Evolutionary conservation across 441 rosid genomes (phyloP), one percentile per base, ranked within the genome.

Genomic region (Populus hybrid): DNA sequence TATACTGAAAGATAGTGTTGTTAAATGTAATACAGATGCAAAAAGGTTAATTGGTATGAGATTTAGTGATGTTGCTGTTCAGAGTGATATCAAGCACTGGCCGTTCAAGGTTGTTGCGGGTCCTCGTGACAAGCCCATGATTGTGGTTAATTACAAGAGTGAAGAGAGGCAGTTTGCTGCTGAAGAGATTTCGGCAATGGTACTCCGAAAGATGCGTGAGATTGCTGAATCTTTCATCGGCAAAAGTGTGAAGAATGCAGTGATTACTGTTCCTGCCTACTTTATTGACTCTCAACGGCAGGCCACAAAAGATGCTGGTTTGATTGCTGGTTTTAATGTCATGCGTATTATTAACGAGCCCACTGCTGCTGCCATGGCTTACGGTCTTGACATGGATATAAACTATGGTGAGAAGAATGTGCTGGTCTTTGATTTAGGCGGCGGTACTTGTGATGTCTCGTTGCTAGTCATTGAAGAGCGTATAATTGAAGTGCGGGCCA

Each of bases 371-470:
- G 94, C 94, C 2, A 87, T 89, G 78, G 94, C 93, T 2, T 91
- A 91, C 35, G 93, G 94, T 77, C 88, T 89, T 23, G 90, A 91
- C 70, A 91, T 85, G 72, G 89, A 89, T 0, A 76, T 83, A 1
- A 87, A 84, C 24, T 85, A 79, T 59, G 93, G 91, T 6, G 93
- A 88, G 82, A 89, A 89, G 90, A 89, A 88, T 67, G 93, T 90
- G 50, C 50, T 42, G 50, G 1, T 42, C 14, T 42, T 90, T 45
- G 89, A 89, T 78, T 89, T 88, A 6, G 92, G 91, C 23, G 93
- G 91, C 66, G 95, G 92, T 68, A 88, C 93, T 8, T 90, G 88
- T 36, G 94, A 90, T 89, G 93, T 92, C 9, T 90, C 94, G 0
- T 82, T 92, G 69, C 83, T 88, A 18, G 87, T 90, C n/a, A 88